Evolutionary conservation across 257 asterid genomes (phyloP).

Genomic region (Rhazya stricta): DNA sequence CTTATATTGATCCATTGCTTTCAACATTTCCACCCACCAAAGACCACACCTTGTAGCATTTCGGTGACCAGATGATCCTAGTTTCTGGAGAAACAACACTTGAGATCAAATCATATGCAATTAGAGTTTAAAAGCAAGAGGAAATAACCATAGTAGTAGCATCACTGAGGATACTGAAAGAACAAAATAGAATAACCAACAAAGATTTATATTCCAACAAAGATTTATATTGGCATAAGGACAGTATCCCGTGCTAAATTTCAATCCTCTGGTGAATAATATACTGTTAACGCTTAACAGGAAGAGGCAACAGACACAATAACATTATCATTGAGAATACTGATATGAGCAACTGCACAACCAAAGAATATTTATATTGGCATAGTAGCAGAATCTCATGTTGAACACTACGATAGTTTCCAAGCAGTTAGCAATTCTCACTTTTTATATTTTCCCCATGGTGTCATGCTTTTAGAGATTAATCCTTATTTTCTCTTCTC

Average conservation of each 20-base stretch:
- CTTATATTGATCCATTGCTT: conserved; percentile 77
- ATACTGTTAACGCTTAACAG: not conserved
- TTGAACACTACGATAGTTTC: not conserved
- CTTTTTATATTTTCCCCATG: not conserved
- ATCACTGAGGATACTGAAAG: not conserved
- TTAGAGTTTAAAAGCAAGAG: not conserved
- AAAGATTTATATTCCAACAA: not conserved
- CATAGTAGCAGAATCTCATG: not conserved
- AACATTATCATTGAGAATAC: not conserved
- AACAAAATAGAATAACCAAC: not conserved
- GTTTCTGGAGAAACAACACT: conserved; percentile 42
- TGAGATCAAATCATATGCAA: not conserved
- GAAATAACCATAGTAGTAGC: not conserved
- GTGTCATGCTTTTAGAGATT: not conserved
- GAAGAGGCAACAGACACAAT: not conserved
- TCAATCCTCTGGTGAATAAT: not conserved
- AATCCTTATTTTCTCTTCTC: not conserved
- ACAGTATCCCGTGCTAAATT: not conserved
- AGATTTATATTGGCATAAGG: not conserved
- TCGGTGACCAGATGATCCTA: conserved; percentile 65
- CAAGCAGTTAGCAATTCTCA: not conserved
- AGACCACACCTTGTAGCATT: conserved; percentile 93
- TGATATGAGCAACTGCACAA: not conserved
- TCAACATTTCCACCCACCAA: conserved; percentile 99
- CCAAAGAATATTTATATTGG: not conserved